Base-by-base conservation (phyloP, 1,139 yeast species). In the Kluyveromyces sp. region DNA sequence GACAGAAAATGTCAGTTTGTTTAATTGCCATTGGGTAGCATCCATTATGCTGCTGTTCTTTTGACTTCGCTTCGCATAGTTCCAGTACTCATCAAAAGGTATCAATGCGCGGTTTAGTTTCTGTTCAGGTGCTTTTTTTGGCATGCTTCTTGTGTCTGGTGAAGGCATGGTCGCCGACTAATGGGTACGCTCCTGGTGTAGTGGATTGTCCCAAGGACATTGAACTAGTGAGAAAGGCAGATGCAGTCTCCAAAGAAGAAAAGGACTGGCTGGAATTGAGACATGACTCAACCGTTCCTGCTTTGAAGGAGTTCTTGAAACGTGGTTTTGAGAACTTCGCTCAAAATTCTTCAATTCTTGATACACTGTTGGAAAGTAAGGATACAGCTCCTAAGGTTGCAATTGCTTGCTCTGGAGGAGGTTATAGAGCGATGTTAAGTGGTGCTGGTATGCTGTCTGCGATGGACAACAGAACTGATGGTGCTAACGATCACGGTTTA, bases 361-460 rank as follows among this genome's bases (percentile, higher is more conserved):
- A 69, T 75, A 44, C 71, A 67, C 45, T 52, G 22, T 47, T 49
- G 42, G 41, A 36, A 30, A 30, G 41, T 31, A 16, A 20, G 16
- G 43, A 39, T 18, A 42, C 47, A 31, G 46, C 49, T 9, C 61
- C 61, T 28, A 55, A 49, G 42, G 70, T 86, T 42, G 96, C 82
- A 3, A 58, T 80, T 9, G 79, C 84, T 0, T 58, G 83, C 22
- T 80, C 88, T 4, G 92, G 92, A 3, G 92, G 92, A 12, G 87
- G 88, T 0, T 81, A 78, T 52, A 65, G 89, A 47, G 75, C 89
- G 1, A 75, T 83, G 77, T 57, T 83, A 11, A 71, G 74, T 3
- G 83, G 83, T 1, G 82, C 82, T 1, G 92, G 92, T 1, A 69
- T 74, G 15, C 45, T 81, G 1, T 56, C 69, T 7, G 83, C 83